phyloP scores from a whole-genome alignment of 352 stramenopile genomes.

The Phytophthora colocasiae region DNA sequence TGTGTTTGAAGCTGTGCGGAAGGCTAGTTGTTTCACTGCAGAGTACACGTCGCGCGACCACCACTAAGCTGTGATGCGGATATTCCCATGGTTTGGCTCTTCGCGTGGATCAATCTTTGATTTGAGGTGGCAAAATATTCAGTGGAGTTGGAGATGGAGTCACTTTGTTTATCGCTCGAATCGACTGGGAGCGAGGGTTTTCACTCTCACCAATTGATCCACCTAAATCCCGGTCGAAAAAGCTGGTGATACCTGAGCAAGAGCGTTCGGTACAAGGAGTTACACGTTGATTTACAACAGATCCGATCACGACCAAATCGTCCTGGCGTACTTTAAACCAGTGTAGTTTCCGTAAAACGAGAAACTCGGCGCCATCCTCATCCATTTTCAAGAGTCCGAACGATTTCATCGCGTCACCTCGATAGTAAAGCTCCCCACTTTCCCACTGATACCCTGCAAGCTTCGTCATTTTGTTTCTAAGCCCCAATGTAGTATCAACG shows the following conservation, averaged over 20 bases:
- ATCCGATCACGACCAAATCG: constrained; percentile 21
- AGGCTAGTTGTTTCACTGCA: constrained; percentile 62
- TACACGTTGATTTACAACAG: constrained; percentile 7
- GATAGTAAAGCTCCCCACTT: constrained; percentile 13
- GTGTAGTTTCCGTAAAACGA: constrained; percentile 19
- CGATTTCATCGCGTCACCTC: constrained; percentile 14
- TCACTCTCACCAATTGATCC: neutral
- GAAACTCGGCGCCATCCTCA: constrained; percentile 17
- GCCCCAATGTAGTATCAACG: constrained; percentile 17
- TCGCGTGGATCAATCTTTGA: too few species aligned
- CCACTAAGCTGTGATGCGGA: constrained; percentile 30
- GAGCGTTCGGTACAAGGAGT: constrained; percentile 15
- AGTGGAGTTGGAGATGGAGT: constrained; percentile 2
- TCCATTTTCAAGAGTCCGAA: constrained; percentile 31
- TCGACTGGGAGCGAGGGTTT: neutral
- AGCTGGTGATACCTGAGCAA: constrained; percentile 18
- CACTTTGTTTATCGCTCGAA: constrained; percentile 11
- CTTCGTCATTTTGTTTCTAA: constrained; percentile 15
- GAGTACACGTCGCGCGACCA: constrained; percentile 57
- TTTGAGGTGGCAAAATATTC: constrained; percentile 2
- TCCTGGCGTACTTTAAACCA: constrained; percentile 19
- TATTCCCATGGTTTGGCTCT: too few species aligned
- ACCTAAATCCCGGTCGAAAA: constrained; percentile 21
- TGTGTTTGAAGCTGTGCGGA: constrained; percentile 74
- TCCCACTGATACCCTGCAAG: constrained; percentile 20